These are phyloP conservation scores for Prunus davidiana DNA, from an alignment of 306 rosid genomes.

Conservation along the genomic window DNA sequence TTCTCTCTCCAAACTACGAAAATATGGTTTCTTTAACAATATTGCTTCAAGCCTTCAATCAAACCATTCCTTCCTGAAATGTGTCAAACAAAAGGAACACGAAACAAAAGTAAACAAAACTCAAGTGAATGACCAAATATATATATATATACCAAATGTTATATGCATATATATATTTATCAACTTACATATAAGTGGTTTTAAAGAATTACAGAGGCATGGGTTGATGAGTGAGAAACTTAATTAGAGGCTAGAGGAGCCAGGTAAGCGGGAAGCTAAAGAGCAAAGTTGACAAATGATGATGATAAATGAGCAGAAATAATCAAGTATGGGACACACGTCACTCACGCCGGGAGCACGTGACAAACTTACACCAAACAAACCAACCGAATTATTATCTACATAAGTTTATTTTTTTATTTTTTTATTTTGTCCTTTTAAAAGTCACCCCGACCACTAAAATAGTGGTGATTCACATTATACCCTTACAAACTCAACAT, in stretches of 20 bases:
- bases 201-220: too few relatives aligned
- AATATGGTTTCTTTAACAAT: background rate
- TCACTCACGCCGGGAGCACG: background rate
- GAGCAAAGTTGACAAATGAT: background rate
- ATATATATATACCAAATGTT: too few relatives aligned
- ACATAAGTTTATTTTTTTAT: background rate
- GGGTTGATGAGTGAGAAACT: too few relatives aligned
- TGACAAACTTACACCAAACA: background rate
- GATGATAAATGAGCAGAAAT: background rate
- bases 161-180: too few relatives aligned
- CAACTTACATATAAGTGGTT: too few relatives aligned
- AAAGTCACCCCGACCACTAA: background rate
- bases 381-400: background rate
- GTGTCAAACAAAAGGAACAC: slow-evolving; percentile 1
- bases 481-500: background rate
- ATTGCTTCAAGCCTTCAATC: background rate
- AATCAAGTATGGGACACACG: background rate
- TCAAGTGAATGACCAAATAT: too few relatives aligned
- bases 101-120: too few relatives aligned
- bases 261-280: background rate
- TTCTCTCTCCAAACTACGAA: slow-evolving; percentile 20
- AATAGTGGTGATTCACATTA: background rate
- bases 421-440: background rate
- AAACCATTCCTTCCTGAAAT: background rate
- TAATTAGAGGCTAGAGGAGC: too few relatives aligned